Conservation (phyloP, 176 grass and related monocot species). For the Hordeum vulgare region DNA sequence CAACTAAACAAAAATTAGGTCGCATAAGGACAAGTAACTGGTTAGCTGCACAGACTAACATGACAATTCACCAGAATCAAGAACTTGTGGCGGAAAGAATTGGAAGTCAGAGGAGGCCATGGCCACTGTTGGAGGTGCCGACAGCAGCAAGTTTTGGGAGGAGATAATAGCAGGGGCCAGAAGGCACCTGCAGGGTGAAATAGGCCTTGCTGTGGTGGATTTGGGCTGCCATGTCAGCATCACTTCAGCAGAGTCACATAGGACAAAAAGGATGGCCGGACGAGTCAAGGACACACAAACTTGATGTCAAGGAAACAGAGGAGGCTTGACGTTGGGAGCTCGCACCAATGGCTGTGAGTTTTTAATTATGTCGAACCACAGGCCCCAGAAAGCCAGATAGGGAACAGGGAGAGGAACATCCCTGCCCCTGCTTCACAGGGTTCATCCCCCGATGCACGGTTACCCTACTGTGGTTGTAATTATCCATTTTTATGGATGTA, state of each 20-base stretch:
- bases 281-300: not conserved
- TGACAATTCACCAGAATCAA: not conserved
- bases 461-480: no score
- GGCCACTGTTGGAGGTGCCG: not conserved
- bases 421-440: no score
- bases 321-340: not conserved
- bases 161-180: not conserved
- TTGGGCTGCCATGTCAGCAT: not conserved
- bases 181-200: not conserved
- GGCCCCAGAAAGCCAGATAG: no score
- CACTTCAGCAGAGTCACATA: not conserved
- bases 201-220: not conserved
- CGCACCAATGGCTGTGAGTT: no score
- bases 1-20: not conserved
- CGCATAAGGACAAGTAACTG: not conserved
- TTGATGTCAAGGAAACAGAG: not conserved
- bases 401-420: no score
- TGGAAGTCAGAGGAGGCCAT: not conserved
- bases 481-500: not conserved
- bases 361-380: not conserved
- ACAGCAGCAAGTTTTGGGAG: not conserved
- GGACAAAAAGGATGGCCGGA: not conserved
- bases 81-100: not conserved
- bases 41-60: not conserved
- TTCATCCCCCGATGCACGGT: no score